phyloP scores from a whole-genome alignment of 768 basidiomycete genomes.

The Tricholoma sp. region DNA sequence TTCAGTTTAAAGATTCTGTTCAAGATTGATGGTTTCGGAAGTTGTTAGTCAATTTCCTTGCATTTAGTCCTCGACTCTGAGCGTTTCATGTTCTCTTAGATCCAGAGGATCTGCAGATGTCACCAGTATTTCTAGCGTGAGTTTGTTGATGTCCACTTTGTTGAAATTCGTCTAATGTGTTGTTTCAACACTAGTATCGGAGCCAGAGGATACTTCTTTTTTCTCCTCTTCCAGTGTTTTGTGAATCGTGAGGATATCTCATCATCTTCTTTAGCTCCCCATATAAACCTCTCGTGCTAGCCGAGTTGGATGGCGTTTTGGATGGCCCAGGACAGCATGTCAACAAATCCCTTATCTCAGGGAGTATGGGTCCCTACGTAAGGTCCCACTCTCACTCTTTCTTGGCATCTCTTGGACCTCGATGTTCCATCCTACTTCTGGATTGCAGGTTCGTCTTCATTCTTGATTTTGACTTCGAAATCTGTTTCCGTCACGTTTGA shows the following conservation, averaged over 20 bases:
- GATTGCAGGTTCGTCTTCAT: conserved; percentile 65
- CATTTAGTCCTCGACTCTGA: neutral
- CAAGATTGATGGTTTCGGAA: conserved; percentile 83
- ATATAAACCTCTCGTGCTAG: conserved; percentile 26
- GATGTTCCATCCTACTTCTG: conserved; percentile 66
- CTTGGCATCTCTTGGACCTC: conserved; percentile 75
- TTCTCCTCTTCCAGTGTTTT: conserved; percentile 91
- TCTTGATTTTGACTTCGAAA: conserved; percentile 4
- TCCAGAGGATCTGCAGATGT: conserved; percentile 71
- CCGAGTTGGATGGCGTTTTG: conserved; percentile 69
- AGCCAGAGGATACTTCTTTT: conserved; percentile 84
- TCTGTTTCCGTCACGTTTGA: neutral
- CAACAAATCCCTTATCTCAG: conserved; percentile 70
- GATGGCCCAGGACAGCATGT: conserved; percentile 58
- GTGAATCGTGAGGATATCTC: conserved; percentile 52
- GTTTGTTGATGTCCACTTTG: conserved; percentile 4
- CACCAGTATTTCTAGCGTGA: conserved; percentile 70
- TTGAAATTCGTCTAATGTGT: neutral
- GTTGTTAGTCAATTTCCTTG: conserved; percentile 46
- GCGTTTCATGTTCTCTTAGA: conserved; percentile 35
- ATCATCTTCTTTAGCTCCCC: neutral
- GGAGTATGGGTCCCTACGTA: conserved; percentile 72
- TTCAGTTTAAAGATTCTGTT: neutral
- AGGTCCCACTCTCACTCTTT: conserved; percentile 80
- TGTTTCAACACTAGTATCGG: conserved; percentile 55